Evolutionary conservation across 768 basidiomycete species (phyloP).

Genomic region (Pleurotus sapidus): DNA sequence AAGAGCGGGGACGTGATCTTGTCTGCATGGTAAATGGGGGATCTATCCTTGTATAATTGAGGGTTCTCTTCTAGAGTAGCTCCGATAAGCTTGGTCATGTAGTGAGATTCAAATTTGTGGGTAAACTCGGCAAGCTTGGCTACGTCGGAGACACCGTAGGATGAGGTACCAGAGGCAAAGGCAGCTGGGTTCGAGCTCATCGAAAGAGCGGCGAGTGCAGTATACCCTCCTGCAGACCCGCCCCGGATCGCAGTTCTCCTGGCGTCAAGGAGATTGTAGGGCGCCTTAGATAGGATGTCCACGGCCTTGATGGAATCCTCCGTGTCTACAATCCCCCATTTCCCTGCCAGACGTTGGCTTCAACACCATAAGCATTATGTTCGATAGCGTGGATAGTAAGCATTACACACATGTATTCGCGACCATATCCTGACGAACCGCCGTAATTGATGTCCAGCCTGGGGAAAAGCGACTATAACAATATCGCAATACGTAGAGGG

Average conservation of each 20-base stretch:
- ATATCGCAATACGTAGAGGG: not conserved
- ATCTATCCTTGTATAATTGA: slow-evolving; percentile 55
- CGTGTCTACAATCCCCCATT: slow-evolving; percentile 78
- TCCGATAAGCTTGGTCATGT: slow-evolving; percentile 63
- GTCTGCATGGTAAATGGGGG: slow-evolving; percentile 59
- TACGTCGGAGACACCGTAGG: slow-evolving; percentile 72
- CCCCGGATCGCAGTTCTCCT: slow-evolving; percentile 69
- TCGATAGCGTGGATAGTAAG: no score
- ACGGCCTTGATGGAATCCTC: slow-evolving; percentile 63
- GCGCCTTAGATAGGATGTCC: slow-evolving; percentile 38
- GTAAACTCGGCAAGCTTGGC: slow-evolving; percentile 53
- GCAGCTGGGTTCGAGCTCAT: slow-evolving; percentile 36
- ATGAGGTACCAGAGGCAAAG: slow-evolving; percentile 62
- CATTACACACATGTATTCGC: slow-evolving; percentile 43
- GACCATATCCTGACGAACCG: slow-evolving; percentile 73
- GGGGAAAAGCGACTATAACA: slow-evolving; percentile 11
- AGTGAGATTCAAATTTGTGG: slow-evolving; percentile 70
- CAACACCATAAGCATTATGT: not conserved
- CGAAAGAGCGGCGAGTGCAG: slow-evolving; percentile 49
- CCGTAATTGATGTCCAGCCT: slow-evolving; percentile 78
- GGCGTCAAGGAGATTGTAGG: slow-evolving; percentile 57
- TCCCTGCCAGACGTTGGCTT: slow-evolving; percentile 47
- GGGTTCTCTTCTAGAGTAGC: slow-evolving; percentile 52
- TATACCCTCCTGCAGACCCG: slow-evolving; percentile 72
- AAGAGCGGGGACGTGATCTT: slow-evolving; percentile 62